Base-by-base conservation (phyloP, 1,284 basidiomycete genomes). In the Cryptococcus jaspeensis region DNA sequence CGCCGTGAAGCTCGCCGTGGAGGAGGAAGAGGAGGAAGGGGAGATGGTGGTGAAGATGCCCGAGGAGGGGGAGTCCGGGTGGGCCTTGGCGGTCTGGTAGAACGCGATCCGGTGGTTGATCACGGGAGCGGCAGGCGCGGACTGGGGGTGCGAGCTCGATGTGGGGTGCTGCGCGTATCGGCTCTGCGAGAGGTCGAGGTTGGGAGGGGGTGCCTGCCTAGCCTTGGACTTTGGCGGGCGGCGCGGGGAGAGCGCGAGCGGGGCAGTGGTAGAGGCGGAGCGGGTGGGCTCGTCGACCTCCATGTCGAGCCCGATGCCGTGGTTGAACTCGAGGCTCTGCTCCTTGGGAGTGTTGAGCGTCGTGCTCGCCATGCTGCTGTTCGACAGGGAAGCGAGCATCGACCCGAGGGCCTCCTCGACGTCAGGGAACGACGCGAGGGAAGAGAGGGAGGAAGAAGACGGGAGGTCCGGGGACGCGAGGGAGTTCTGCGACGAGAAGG, bases 71-170 rank as follows among this genome's bases (percentile, higher is more conserved):
- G 67, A 64, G 43, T 61, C 62, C 7, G 67, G 67, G 18, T 65
- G 64, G 7, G 61, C 63, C 42, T 61, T 58, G 22, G 67, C 67
- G 4, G 70, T 67, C 15, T 60, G 61, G 59, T 73, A 75, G 50
- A 73, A 69, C 28, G 71, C 67, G n/a, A 70, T 57, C 32, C 73
- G 63, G 61, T 72, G 69, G 36, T 71, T 72, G 41, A 71, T 66
- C n/a, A 62, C 58, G 15, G 65, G 62, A 1, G 35, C 35, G 13
- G 22, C 35, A 12, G 66, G 67, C 15, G 67, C 71, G 8, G 70
- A 60, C 11, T 62, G 59, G 25, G 50, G 48, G 23, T 42, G 28
- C 28, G 28, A 4, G 28, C 39, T 32, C 42, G 50, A 22, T 37
- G 32, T 25, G 7, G 32, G 38, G 37, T 39, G n/a, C 28, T 51